Conservation (phyloP, 331 rosid genomes). For the Stylosanthes scabra region DNA sequence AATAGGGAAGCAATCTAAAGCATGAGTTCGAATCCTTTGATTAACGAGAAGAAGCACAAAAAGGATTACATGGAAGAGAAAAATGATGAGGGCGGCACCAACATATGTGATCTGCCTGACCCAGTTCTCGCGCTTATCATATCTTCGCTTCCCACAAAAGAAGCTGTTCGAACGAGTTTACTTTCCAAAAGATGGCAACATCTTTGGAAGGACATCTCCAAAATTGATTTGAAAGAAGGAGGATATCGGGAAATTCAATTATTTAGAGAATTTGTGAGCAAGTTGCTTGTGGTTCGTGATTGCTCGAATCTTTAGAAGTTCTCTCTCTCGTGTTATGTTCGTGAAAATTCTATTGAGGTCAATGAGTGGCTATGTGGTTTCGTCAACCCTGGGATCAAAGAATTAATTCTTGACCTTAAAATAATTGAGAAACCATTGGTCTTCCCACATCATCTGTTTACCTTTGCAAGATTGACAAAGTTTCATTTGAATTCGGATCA, state of each 20-base stretch:
- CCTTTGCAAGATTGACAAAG: background rate
- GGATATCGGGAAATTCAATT: background rate
- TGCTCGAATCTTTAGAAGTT: background rate
- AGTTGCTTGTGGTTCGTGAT: background rate
- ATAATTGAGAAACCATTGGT: conserved; percentile 8
- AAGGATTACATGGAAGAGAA: background rate
- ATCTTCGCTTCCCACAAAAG: background rate
- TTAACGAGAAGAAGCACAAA: background rate
- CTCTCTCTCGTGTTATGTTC: background rate
- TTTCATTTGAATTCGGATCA: conserved; percentile 18
- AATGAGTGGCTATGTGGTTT: conserved; percentile 20
- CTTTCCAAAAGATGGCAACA: conserved; percentile 5
- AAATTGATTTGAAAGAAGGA: background rate
- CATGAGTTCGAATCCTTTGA: conserved; percentile 23
- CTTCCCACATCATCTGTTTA: conserved; percentile 23
- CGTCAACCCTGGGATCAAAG: conserved; percentile 4
- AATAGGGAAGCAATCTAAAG: background rate
- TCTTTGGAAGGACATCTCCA: conserved; percentile 9
- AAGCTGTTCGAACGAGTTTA: background rate
- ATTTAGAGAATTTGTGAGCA: conserved; percentile 15
- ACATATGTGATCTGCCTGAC: conserved; percentile 18
- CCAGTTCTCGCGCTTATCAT: conserved; percentile 13
- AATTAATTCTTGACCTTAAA: conserved; percentile 18
- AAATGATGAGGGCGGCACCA: background rate
- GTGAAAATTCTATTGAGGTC: background rate